phyloP scores from a whole-genome alignment of 2,329 filamentous ascomycete species.

The Pseudocercospora musae region DNA sequence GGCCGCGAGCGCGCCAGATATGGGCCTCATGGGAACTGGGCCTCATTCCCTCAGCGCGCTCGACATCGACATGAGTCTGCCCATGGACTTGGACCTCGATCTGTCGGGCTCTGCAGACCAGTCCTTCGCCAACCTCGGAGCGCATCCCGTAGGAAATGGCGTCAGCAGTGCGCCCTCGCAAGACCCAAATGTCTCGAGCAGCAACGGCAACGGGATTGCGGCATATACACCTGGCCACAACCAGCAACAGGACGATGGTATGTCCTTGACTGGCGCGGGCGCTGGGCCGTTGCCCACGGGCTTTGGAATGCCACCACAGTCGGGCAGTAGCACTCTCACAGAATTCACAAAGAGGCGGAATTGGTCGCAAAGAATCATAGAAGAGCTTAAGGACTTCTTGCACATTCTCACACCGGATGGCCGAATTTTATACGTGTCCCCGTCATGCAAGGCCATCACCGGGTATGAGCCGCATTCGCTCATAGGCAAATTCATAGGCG shows the following conservation, averaged over 20 bases:
- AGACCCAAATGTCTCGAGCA: constrained; percentile 19
- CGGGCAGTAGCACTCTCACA: constrained; percentile 55
- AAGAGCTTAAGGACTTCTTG: constrained; percentile 84
- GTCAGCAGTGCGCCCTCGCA: constrained; percentile 22
- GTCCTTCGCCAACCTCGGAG: constrained; percentile 26
- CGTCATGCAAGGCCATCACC: constrained; percentile 69
- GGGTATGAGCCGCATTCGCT: constrained; percentile 72
- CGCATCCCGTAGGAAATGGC: constrained; percentile 22
- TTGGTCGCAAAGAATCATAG: constrained; percentile 85
- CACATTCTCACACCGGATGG: constrained; percentile 84
- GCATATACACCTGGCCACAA: constrained; percentile 18
- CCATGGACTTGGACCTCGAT: constrained; percentile 46
- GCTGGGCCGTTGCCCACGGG: constrained; percentile 56
- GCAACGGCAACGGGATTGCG: constrained; percentile 25
- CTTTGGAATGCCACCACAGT: constrained; percentile 47
- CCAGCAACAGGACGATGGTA: constrained; percentile 24
- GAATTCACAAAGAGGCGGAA: constrained; percentile 66
- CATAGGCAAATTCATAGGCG: constrained; percentile 70
- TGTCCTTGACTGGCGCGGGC: constrained; percentile 44
- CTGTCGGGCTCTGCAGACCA: constrained; percentile 22
- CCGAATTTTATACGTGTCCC: constrained; percentile 80
- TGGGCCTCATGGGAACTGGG: constrained; percentile 22
- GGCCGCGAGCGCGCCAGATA: constrained; percentile 19
- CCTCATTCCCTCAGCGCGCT: constrained; percentile 41
- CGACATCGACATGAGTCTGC: constrained; percentile 46